Evolutionary conservation across 805 yeast genomes (phyloP).

Genomic region (Schizosaccharomyces osmophilus): DNA sequence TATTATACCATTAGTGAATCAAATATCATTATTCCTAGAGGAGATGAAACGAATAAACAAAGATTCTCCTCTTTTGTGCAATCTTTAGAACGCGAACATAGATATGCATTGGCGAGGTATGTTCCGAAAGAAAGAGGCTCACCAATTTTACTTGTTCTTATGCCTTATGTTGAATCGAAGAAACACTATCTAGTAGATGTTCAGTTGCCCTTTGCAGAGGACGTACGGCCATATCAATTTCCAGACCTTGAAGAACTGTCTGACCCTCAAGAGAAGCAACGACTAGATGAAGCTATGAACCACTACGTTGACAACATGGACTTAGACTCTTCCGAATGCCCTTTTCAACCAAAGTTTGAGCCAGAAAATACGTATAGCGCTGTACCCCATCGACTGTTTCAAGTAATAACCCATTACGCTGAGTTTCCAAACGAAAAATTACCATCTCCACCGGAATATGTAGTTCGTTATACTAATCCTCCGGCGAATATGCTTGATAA

Average conservation of each 20-base stretch:
- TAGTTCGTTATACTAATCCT: background rate
- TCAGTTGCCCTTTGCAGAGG: slow-evolving; percentile 49
- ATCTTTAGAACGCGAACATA: slow-evolving; percentile 24
- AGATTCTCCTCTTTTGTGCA: slow-evolving; percentile 27
- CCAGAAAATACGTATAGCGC: background rate
- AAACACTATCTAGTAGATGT: slow-evolving; percentile 20
- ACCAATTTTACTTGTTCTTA: slow-evolving; percentile 21
- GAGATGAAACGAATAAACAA: slow-evolving; percentile 17
- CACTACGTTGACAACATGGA: background rate
- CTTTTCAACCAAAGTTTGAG: background rate
- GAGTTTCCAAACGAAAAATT: background rate
- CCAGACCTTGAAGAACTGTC: slow-evolving; percentile 22
- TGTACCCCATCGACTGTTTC: background rate
- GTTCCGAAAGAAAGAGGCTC: slow-evolving; percentile 22
- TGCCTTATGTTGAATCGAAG: slow-evolving; percentile 5
- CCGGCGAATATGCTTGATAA: background rate
- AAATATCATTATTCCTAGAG: slow-evolving; percentile 24
- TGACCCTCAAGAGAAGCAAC: slow-evolving; percentile 21
- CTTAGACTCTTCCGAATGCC: background rate
- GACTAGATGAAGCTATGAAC: slow-evolving; percentile 13
- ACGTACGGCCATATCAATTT: slow-evolving; percentile 25
- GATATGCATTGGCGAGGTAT: slow-evolving; percentile 36
- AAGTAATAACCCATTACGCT: background rate
- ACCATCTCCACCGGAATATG: background rate
- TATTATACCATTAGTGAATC: slow-evolving; percentile 39